Base-by-base conservation (phyloP, 352 stramenopile species). In the Pythium pyrilobum region DNA sequence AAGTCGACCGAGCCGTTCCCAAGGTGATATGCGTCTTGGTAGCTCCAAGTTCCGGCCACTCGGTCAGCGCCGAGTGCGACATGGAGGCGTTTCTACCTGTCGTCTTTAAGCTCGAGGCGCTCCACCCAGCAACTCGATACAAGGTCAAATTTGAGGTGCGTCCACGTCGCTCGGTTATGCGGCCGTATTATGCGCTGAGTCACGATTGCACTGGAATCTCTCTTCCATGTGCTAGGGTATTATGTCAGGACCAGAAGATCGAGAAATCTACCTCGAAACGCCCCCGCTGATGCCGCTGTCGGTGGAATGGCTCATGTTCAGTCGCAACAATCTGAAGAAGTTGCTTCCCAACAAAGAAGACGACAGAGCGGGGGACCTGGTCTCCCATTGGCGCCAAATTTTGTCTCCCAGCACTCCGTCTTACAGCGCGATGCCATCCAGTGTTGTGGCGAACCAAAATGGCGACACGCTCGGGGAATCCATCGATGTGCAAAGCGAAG, bases 71-170 rank as follows among this genome's bases (percentile, higher is more conserved):
- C 3, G 49, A 69, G 49, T 32, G n/a, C 12, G 62, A 56, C 4
- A 44, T 89, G 13, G 60, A 77, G 1, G 63, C 74, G 32, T 85
- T 82, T 52, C 57, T 53, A 2, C 77, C 79, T 21, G 82, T 66
- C n/a, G 58, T 87, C 7, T 59, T 87, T 33, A 86, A 86, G 60
- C 32, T 89, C 2, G 73, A 87, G 36, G 69, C 59, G 1, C 62
- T 89, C 32, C 68, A 71, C 32, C 72, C 79, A 46, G 74, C 46
- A 10, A 76, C 68, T 7, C 68, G 71, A 18, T 89, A 87, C 52
- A 58, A 59, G n/a, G 67, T 89, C 24, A 64, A 62, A 0, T 81
- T 89, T 41, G 71, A 84, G 64, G 79, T 86, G 45, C n/a, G 40
- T 36, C 28, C 5, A 2, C 0, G 9, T 4, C 15, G 7, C 15